These are phyloP conservation scores for Leishmania tarentolae DNA, from an alignment of 208 protist species.

Conservation along the genomic window DNA sequence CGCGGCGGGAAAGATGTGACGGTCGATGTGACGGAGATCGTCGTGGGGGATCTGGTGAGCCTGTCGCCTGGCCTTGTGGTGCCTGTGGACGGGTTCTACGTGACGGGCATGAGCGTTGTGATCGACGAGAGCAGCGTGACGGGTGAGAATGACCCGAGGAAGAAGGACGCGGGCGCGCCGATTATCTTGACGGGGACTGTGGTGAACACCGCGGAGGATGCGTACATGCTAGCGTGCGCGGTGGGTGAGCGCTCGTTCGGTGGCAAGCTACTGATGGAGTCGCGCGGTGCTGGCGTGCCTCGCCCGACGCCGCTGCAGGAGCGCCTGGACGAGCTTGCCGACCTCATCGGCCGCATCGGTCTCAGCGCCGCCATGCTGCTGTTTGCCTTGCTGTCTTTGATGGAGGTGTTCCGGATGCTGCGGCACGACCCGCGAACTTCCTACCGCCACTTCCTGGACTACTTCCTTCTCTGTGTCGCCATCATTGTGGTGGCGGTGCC, in stretches of 20 bases:
- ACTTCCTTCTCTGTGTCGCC: constrained; percentile 93
- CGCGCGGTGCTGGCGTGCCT: constrained; percentile 37
- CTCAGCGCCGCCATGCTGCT: constrained; percentile 73
- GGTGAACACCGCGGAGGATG: constrained; percentile 86
- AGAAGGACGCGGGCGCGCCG: constrained; percentile 66
- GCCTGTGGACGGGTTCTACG: constrained; percentile 93
- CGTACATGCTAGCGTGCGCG: constrained; percentile 89
- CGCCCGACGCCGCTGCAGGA: constrained; percentile 94
- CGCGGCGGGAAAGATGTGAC: constrained; percentile 79
- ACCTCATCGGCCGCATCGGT: constrained; percentile 91
- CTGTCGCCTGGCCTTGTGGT: constrained; percentile 90
- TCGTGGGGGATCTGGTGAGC: constrained; percentile 95
- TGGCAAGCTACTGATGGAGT: constrained; percentile 89
- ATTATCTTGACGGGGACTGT: constrained; percentile 92
- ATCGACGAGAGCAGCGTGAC: constrained; percentile 95
- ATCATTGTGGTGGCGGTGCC: constrained; percentile 98
- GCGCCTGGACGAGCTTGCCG: constrained; percentile 90
- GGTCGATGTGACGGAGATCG: constrained; percentile 94
- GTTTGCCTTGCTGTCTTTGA: constrained; percentile 53
- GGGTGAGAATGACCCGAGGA: constrained; percentile 90
- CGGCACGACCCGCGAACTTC: constrained; percentile 26
- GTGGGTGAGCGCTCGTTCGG: constrained; percentile 94
- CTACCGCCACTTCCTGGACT: constrained; percentile 66
- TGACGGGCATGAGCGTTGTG: constrained; percentile 76
- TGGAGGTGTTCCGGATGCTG: constrained; percentile 51